Evolutionary conservation across 1,284 basidiomycete species (phyloP).

Genomic region (Rhodofomes roseus): DNA sequence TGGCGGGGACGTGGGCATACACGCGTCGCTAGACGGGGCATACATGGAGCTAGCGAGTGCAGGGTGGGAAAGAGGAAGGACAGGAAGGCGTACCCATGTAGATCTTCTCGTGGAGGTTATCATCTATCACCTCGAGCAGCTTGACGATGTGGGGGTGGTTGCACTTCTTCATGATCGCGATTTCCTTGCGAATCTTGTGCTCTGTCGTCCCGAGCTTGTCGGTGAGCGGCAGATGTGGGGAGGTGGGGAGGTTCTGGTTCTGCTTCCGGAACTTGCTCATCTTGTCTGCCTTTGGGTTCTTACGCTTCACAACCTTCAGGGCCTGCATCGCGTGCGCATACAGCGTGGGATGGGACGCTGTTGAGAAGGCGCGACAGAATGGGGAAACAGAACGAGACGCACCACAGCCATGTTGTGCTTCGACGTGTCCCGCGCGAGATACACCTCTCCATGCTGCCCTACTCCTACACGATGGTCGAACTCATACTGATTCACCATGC

Average conservation of each 20-base stretch:
- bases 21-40: conserved; percentile 58
- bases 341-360: background rate
- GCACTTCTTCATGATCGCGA: conserved; percentile 98
- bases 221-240: conserved; percentile 49
- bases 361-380: background rate
- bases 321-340: conserved; percentile 45
- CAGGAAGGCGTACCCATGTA: conserved; percentile 76
- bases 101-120: conserved; percentile 84
- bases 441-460: conserved; percentile 83
- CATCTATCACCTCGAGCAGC: conserved; percentile 94
- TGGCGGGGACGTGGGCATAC: background rate
- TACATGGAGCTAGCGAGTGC: conserved; percentile 9
- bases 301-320: conserved; percentile 77
- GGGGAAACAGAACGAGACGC: conserved; percentile 18
- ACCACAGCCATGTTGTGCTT: conserved; percentile 37
- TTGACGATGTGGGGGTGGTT: conserved; percentile 90
- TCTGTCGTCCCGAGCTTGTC: conserved; percentile 71
- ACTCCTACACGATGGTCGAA: conserved; percentile 68
- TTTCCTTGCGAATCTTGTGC: conserved; percentile 83
- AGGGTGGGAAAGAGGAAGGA: conserved; percentile 7
- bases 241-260: conserved; percentile 47
- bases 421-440: conserved; percentile 60
- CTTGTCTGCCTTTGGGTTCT: conserved; percentile 51
- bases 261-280: conserved; percentile 54
- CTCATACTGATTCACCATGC: conserved; percentile 79